Evolutionary conservation across 2,329 filamentous ascomycete genomes (phyloP).

Genomic region (Ophiostoma angusticollis): DNA sequence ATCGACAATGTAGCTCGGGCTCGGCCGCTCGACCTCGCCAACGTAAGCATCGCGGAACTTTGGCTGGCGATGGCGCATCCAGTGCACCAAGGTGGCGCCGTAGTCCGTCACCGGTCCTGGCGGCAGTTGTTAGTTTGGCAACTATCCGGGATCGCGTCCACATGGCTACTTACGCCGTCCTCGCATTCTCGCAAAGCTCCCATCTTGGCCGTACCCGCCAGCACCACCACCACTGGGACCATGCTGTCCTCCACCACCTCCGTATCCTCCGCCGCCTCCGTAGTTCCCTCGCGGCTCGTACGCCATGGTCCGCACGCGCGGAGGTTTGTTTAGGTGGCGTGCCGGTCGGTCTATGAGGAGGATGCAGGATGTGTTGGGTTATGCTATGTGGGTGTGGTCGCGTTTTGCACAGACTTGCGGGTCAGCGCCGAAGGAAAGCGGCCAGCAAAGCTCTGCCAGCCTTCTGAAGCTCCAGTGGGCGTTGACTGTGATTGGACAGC

Average conservation of each 20-base stretch:
- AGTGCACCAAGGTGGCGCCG: conserved; percentile 78
- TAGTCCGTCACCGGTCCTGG: conserved; percentile 86
- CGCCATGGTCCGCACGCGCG: conserved; percentile 13
- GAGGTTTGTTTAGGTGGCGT: neutral
- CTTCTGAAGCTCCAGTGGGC: no score
- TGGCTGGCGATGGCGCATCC: conserved; percentile 72
- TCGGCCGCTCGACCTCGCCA: conserved; percentile 73
- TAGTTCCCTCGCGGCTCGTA: conserved; percentile 15
- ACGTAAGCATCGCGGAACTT: conserved; percentile 59
- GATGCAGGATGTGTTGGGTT: no score
- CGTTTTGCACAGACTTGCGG: no score
- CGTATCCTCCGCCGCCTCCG: conserved; percentile 9
- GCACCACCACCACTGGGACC: conserved; percentile 3
- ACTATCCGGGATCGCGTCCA: neutral
- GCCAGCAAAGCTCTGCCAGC: no score
- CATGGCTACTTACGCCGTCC: conserved; percentile 14
- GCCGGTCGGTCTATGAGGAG: no score
- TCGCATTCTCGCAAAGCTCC: conserved; percentile 10
- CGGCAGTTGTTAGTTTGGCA: neutral
- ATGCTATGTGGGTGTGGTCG: no score
- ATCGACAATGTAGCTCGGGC: conserved; percentile 79
- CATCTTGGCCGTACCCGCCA: conserved; percentile 6
- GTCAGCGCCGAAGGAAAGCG: no score
- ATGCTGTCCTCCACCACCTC: conserved; percentile 9
- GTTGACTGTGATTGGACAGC: no score